Base-by-base conservation (phyloP, 2,329 filamentous ascomycete genomes). In the Trichoderma simmonsii region DNA sequence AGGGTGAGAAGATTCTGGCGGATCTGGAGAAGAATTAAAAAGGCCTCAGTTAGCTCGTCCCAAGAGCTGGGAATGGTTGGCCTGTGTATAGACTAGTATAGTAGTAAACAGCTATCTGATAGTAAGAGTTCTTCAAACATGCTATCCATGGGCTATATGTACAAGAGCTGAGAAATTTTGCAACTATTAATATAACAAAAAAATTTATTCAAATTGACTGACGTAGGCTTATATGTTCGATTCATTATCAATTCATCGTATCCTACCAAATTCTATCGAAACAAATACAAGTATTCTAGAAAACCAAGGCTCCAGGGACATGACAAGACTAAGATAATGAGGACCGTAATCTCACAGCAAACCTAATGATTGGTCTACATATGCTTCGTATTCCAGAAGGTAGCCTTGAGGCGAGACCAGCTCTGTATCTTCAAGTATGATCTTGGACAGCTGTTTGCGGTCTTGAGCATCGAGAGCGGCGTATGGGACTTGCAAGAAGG, bases 1-100 rank as follows among this genome's bases (percentile, higher is more conserved):
- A 99, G 94, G 96, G 95, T 88, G 95, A 98, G 91, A 97, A 98
- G 94, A 98, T 99, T 89, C 88, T 99, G 83, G 95, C 96, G 80
- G 96, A 98, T 80, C 89, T 98, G 80, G 93, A 96, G 84, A 86
- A 86, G 80, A 86, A 85, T 80, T 85, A 86, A 84, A 79, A 75
- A 77, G 75, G 75, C 78, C 80, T 57, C 77, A 75, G 75, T 78
- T 79, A 77, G 77, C 77, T 80, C 80, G 81, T 81, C 78, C 76
- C 77, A 75, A 78, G 78, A 77, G 79, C 78, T 76, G 75, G 76
- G 77, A 75, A 75, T 72, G 77, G 77, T 73, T 76, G 83, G 82
- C 83, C 82, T 85, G 85, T 89, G 86, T 88, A 87, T 87, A 88
- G 86, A 85, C 83, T 83, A 85, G 83, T 69, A 69, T 61, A 69